A percentile compares a stretch with the other conserved stretches of the same genome.
phyloP scores from a whole-genome alignment of 2,329 filamentous ascomycete genomes.

The Bipolaris victoriae region DNA sequence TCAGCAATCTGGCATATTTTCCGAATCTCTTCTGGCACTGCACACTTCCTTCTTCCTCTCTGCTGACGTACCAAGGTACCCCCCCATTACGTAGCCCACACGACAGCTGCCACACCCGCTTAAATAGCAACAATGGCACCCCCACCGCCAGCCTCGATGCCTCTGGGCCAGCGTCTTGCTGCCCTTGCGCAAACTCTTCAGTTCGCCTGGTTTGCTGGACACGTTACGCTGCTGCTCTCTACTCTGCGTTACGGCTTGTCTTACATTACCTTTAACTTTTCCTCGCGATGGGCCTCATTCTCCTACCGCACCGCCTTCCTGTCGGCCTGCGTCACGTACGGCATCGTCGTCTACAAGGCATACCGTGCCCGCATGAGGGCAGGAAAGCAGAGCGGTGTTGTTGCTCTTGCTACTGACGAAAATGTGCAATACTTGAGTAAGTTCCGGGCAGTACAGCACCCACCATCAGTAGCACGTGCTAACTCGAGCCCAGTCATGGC shows the following conservation, averaged over 20 bases:
- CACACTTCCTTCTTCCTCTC: constrained; percentile 21
- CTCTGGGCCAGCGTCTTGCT: constrained; percentile 76
- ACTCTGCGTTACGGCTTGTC: constrained; percentile 84
- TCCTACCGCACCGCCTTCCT: constrained; percentile 91
- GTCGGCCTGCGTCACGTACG: constrained; percentile 88
- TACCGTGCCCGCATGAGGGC: constrained; percentile 83
- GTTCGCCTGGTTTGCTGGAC: constrained; percentile 76
- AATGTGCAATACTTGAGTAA: constrained; percentile 96
- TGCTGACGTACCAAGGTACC: constrained; percentile 32
- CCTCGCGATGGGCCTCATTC: constrained; percentile 75
- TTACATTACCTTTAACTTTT: constrained; percentile 88
- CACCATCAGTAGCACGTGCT: constrained; percentile 24
- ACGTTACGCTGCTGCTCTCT: constrained; percentile 82
- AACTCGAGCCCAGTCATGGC: constrained; percentile 73
- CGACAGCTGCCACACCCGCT: constrained; percentile 29
- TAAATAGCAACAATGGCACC: constrained; percentile 66
- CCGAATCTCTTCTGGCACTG: constrained; percentile 23
- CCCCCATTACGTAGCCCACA: constrained; percentile 31
- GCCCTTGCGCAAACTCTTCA: constrained; percentile 87
- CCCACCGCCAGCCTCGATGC: constrained; percentile 71
- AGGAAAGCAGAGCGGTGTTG: constrained; percentile 67
- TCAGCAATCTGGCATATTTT: constrained; percentile 18
- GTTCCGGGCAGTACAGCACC: constrained; percentile 46
- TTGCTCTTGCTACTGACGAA: constrained; percentile 81
- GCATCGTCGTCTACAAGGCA: constrained; percentile 98